phyloP scores from a whole-genome alignment of 208 protist genomes.

The Strigomonas culicis region DNA sequence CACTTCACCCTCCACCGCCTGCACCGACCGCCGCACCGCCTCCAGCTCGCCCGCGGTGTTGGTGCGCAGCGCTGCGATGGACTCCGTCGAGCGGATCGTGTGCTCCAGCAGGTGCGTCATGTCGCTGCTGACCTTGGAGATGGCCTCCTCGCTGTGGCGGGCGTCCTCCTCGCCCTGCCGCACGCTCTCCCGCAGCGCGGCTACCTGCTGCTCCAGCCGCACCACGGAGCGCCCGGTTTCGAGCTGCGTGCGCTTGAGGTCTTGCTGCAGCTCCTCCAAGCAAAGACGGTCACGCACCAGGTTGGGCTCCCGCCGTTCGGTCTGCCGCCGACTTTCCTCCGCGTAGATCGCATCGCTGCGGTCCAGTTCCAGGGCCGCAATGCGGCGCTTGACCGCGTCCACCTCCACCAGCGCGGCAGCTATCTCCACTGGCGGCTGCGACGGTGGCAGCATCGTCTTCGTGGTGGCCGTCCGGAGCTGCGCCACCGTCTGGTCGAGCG shows the following conservation, averaged over 20 bases:
- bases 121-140: slow-evolving; percentile 10
- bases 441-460: neutral
- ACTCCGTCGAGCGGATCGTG: neutral
- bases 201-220: slow-evolving; percentile 18
- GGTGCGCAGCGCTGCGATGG: neutral
- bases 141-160: slow-evolving; percentile 17
- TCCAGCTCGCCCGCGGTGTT: neutral
- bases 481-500: neutral
- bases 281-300: neutral
- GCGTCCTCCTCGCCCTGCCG: slow-evolving; percentile 16
- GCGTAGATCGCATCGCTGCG: slow-evolving; percentile 9
- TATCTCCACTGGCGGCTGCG: slow-evolving; percentile 20
- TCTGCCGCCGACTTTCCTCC: slow-evolving; percentile 3
- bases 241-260: slow-evolving; percentile 21
- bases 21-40: neutral
- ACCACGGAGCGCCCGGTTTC: slow-evolving; percentile 19
- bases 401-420: slow-evolving; percentile 35
- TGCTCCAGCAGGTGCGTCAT: slow-evolving; percentile 3
- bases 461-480: neutral
- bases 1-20: neutral
- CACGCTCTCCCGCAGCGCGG: slow-evolving; percentile 3
- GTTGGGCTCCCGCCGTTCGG: neutral
- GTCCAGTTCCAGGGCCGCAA: slow-evolving; percentile 31
- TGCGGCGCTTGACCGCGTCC: slow-evolving; percentile 44
- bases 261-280: slow-evolving; percentile 17